Conservation (phyloP, 495 filamentous ascomycete species). For the Geopyxis carbonaria region DNA sequence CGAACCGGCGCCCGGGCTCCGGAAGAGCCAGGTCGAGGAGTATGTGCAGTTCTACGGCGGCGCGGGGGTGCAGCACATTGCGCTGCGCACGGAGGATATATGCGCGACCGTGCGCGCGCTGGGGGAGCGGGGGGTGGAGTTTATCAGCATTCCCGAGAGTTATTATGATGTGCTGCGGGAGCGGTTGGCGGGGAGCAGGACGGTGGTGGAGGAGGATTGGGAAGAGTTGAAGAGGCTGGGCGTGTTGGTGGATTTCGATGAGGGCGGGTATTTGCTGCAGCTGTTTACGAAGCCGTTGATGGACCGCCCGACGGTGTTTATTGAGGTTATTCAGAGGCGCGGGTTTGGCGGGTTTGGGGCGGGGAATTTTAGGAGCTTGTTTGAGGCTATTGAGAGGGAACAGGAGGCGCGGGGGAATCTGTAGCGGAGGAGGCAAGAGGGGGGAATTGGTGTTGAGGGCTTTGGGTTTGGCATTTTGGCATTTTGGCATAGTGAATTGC, state of each 20-base stretch:
- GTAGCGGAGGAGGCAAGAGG: slow-evolving; percentile 24
- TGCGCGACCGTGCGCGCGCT: slow-evolving; percentile 54
- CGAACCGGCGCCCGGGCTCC: slow-evolving; percentile 75
- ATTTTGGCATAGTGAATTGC: too few relatives aligned
- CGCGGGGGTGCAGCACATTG: slow-evolving; percentile 79
- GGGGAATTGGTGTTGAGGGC: too few relatives aligned
- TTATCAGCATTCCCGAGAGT: slow-evolving; percentile 65
- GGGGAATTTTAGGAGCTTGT: slow-evolving; percentile 86
- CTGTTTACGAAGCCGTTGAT: slow-evolving; percentile 83
- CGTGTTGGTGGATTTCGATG: slow-evolving; percentile 84
- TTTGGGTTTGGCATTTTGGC: too few relatives aligned
- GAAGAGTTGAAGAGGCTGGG: slow-evolving; percentile 52
- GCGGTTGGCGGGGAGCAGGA: slow-evolving; percentile 39
- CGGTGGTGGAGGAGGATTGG: slow-evolving; percentile 55
- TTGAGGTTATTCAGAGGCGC: slow-evolving; percentile 82
- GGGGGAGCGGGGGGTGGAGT: slow-evolving; percentile 64
- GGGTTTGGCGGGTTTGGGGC: slow-evolving; percentile 81
- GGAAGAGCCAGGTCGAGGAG: slow-evolving; percentile 80
- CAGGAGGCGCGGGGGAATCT: slow-evolving; percentile 71
- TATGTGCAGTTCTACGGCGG: slow-evolving; percentile 78
- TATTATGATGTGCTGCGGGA: slow-evolving; percentile 65
- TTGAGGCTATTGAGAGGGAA: slow-evolving; percentile 83
- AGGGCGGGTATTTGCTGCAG: slow-evolving; percentile 68
- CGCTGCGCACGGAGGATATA: slow-evolving; percentile 64
- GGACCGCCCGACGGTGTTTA: slow-evolving; percentile 83